A percentile compares a stretch with the other conserved stretches of the same genome.
These are phyloP conservation scores for Polychaeton citri DNA, from an alignment of 2,329 filamentous ascomycete genomes.

Conservation along the genomic window DNA sequence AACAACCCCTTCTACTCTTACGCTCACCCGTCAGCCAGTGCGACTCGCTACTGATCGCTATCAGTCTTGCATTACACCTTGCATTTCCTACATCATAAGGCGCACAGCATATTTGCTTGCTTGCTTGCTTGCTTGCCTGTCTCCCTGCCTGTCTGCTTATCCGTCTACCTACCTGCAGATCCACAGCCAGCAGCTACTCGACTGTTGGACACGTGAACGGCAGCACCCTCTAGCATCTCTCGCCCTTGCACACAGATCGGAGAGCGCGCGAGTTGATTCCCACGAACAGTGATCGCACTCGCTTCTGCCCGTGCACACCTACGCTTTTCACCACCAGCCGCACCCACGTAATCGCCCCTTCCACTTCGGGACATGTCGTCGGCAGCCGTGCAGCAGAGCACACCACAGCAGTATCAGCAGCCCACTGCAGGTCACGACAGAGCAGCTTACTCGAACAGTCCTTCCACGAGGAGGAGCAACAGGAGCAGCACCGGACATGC, in stretches of 20 bases:
- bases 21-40: too few species aligned
- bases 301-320: not conserved
- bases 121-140: too few species aligned
- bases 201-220: too few species aligned
- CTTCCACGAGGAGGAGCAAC: conserved; percentile 24
- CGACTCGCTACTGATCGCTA: not conserved
- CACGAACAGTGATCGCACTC: too few species aligned
- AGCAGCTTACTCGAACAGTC: conserved; percentile 13
- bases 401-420: conserved; percentile 14
- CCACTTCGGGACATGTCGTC: conserved; percentile 15
- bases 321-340: not conserved
- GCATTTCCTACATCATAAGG: not conserved
- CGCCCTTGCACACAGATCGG: too few species aligned
- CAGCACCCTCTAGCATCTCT: too few species aligned
- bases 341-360: not conserved
- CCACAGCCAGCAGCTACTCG: too few species aligned
- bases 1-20: too few species aligned
- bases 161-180: too few species aligned
- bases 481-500: conserved; percentile 27
- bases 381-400: conserved; percentile 18
- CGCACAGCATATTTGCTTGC: too few species aligned
- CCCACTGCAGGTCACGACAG: conserved; percentile 3
- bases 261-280: too few species aligned
- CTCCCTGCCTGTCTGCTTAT: too few species aligned
- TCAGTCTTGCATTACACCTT: not conserved